Percentiles rank a stretch among this genome's conserved stretches.
Conservation (phyloP, 768 basidiomycete species). For the Royoungia palumana region DNA sequence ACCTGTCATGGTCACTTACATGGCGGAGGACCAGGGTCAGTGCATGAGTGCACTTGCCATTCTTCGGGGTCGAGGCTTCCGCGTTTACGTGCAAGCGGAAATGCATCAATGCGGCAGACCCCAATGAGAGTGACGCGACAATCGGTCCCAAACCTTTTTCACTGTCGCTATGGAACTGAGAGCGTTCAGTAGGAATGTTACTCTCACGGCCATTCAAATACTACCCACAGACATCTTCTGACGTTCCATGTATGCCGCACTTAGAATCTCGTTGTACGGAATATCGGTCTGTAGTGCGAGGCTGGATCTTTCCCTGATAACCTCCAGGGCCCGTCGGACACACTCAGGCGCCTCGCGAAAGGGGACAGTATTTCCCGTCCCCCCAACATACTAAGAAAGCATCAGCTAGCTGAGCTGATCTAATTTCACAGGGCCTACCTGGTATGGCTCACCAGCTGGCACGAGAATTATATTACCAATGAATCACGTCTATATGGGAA, state of each 20-base stretch:
- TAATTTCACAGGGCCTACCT: slow-evolving; percentile 39
- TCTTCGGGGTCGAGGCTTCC: slow-evolving; percentile 31
- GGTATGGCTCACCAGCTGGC: slow-evolving; percentile 79
- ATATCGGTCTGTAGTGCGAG: slow-evolving; percentile 40
- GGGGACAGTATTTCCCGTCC: slow-evolving; percentile 68
- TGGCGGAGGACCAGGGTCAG: slow-evolving; percentile 64
- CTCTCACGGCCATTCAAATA: not conserved
- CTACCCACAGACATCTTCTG: slow-evolving; percentile 75
- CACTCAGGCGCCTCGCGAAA: slow-evolving; percentile 57
- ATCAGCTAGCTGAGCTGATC: slow-evolving; percentile 7
- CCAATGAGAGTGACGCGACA: slow-evolving; percentile 74
- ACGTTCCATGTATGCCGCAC: slow-evolving; percentile 80
- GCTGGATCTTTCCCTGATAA: slow-evolving; percentile 56
- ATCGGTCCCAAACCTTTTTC: slow-evolving; percentile 70
- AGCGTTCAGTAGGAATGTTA: slow-evolving; percentile 7
- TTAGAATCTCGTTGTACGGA: slow-evolving; percentile 75
- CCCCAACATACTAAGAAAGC: slow-evolving; percentile 64
- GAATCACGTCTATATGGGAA: not conserved
- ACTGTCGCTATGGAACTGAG: slow-evolving; percentile 75
- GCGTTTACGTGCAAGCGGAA: slow-evolving; percentile 53
- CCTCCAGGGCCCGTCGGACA: slow-evolving; percentile 51
- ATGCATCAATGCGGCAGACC: slow-evolving; percentile 76
- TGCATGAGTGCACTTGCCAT: slow-evolving; percentile 30
- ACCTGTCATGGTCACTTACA: slow-evolving; percentile 37
- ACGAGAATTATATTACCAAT: slow-evolving; percentile 1